phyloP scores from a whole-genome alignment of 148 eudicot species.

The Spergularia marina region DNA sequence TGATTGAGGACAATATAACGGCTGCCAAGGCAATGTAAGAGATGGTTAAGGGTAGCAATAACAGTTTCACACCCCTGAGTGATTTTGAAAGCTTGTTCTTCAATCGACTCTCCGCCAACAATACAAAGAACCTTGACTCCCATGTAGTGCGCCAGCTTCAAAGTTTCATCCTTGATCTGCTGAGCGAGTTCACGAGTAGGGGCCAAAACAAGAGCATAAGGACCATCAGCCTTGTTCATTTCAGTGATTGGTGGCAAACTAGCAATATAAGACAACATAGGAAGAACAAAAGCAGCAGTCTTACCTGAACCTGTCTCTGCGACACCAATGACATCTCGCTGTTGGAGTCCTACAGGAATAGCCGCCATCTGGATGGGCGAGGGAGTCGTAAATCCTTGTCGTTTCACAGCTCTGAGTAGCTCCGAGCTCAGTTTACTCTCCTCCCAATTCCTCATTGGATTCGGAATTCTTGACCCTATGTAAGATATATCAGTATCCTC shows the following conservation, averaged over 20 bases:
- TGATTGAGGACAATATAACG: conserved; percentile 64
- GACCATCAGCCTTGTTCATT: conserved; percentile 64
- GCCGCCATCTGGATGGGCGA: conserved; percentile 63
- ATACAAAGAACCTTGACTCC: conserved; percentile 72
- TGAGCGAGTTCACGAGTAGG: conserved; percentile 84
- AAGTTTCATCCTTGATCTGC: conserved; percentile 76
- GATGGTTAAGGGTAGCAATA: conserved; percentile 77
- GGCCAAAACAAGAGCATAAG: conserved; percentile 86
- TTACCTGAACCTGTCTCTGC: conserved; percentile 62
- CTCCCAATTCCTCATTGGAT: conserved; percentile 75
- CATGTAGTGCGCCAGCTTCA: conserved; percentile 61
- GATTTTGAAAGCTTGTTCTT: conserved; percentile 72
- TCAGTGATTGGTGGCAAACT: conserved; percentile 53
- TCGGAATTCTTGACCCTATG: conserved; percentile 67
- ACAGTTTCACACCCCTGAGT: conserved; percentile 79
- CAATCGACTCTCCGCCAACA: conserved; percentile 82
- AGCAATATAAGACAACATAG: conserved; percentile 60
- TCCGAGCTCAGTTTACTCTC: conserved; percentile 62
- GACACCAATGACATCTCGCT: conserved; percentile 53
- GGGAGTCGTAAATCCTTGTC: conserved; percentile 49
- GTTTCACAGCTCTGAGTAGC: conserved; percentile 62
- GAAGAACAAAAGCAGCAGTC: conserved; percentile 64
- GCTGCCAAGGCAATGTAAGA: conserved; percentile 63
- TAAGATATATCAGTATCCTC: conserved; percentile 74
- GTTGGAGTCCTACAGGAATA: conserved; percentile 55